Evolutionary conservation across 1,139 yeast genomes (phyloP), one percentile per base, ranked within the genome.

Genomic region (Geotrichum europaeum): DNA sequence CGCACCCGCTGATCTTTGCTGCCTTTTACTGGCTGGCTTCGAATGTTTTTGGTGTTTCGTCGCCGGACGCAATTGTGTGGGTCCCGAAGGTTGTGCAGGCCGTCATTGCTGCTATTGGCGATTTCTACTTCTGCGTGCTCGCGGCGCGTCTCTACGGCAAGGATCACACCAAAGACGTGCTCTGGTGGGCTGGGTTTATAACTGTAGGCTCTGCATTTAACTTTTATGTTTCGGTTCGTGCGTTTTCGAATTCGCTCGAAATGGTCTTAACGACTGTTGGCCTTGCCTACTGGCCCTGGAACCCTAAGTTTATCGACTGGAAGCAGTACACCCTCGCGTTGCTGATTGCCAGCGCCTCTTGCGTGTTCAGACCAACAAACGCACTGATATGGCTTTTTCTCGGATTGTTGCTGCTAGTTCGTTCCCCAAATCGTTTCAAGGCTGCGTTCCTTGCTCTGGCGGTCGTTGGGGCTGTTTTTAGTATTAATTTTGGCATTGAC

Each of bases 211-310:
- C 92, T 62, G 87, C 91, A 9, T 92, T 90, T 79, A 91, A 91
- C 70, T 89, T 94, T 87, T 89, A 81, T 72, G 79, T 86, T 55
- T 78, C 84, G 51, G 86, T 96, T 1, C 78, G 99, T 64, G 86
- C 97, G 1, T 95, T 95, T 71, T 84, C 96, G 57, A 95, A 94
- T 69, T 83, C 88, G 28, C 77, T 91, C 57, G 99, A 95, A 72
- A 81, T 87, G 79, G 79, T 82, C 1, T 70, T 92, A 61, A 89
- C 95, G 0, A 78, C 86, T 0, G 73, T 83, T n/a, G 94, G 92
- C 0, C 75, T 92, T 59, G 78, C 82, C 22, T 81, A 78, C 69
- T 89, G 97, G 96, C 87, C 91, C 7, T 83, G 89, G 86, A 72
- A 76, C 43, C 57, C 65, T 24, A 50, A 47, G 4, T 55, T 34